Evolutionary conservation across 306 rosid species (phyloP).

Genomic region (Fragaria iinumae): DNA sequence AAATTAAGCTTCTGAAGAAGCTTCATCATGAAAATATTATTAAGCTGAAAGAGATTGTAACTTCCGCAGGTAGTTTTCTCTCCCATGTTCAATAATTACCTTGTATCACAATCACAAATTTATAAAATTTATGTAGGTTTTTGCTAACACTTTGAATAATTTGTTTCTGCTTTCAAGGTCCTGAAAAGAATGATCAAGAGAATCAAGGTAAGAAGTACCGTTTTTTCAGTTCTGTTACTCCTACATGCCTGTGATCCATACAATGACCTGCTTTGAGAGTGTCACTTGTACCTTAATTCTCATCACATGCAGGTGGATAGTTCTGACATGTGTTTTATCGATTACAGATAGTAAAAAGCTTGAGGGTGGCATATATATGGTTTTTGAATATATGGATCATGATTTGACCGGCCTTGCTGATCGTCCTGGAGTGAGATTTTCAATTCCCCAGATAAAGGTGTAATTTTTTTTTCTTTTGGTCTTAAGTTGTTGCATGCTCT

Average conservation of each 20-base stretch:
- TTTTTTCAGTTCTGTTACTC: slow-evolving; percentile 11
- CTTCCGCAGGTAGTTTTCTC: slow-evolving; percentile 45
- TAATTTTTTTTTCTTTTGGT: neutral
- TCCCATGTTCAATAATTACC: neutral
- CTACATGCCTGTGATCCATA: neutral
- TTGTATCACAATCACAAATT: neutral
- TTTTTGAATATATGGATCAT: slow-evolving; percentile 82
- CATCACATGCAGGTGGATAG: neutral
- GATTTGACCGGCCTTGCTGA: slow-evolving; percentile 74
- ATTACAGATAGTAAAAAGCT: slow-evolving; percentile 54
- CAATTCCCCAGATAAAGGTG: slow-evolving; percentile 75
- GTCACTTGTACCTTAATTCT: neutral
- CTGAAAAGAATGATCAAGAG: slow-evolving; percentile 58
- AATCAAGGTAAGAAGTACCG: slow-evolving; percentile 41
- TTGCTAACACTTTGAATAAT: slow-evolving; percentile 2
- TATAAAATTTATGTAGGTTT: neutral
- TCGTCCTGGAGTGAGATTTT: slow-evolving; percentile 66
- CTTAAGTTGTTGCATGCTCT: slow-evolving; percentile 1
- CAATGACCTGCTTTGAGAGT: neutral
- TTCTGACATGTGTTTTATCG: slow-evolving; percentile 17
- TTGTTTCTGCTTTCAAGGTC: slow-evolving; percentile 37
- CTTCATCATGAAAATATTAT: slow-evolving; percentile 65
- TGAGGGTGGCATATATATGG: slow-evolving; percentile 73
- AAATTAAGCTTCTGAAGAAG: slow-evolving; percentile 67
- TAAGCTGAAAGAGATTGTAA: slow-evolving; percentile 70